Evolutionary conservation across 2,329 filamentous ascomycete species (phyloP), one percentile per base, ranked within the genome.

Genomic region (Botrytis fabae): DNA sequence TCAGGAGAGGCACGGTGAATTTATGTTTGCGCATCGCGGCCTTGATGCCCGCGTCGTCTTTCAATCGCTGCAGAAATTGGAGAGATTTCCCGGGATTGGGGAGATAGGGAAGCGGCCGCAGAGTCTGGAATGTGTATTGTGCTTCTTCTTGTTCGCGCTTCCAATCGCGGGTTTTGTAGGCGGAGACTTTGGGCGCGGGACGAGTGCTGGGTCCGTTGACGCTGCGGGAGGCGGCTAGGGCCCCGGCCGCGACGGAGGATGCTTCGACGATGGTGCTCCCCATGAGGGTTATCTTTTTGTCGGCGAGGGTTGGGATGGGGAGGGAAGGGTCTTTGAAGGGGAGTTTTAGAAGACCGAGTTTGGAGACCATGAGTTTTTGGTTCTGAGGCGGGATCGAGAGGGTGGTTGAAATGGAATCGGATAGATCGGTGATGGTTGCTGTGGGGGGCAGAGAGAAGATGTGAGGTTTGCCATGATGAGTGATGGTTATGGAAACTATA

Each of bases 1-100:
- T 98, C 40, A 99, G 86, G 4, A 98, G 83, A 0, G 91, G 91
- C 0, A 99, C 96, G 32, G 87, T 89, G 84, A 97, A 98, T 76
- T 90, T 88, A 84, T 97, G 95, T 78, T 90, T 91, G 25, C 88
- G 85, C 96, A 99, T 99, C 1, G 90, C 88, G 0, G 91, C 86
- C 75, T 91, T 91, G 82, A 99, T 95, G 12, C 96, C 96, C 0
- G 93, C 91, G 81, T 99, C 96, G 74, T 91, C 88, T 76, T 90
- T 90, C 5, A 99, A 86, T 0, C 92, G 89, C 80, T 92, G 86
- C 2, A 99, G 88, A 78, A 95, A 93, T 0, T 86, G 84, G 7
- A 90, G 86, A 18, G 91, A 93, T 70, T 90, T 90, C 38, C 91
- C 87, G 0, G 95, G 91, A 71, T 92, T 87, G 0, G 94, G 94